These are phyloP conservation scores for Laguncularia racemosa DNA, from an alignment of 345 rosid genomes.

Conservation along the genomic window DNA sequence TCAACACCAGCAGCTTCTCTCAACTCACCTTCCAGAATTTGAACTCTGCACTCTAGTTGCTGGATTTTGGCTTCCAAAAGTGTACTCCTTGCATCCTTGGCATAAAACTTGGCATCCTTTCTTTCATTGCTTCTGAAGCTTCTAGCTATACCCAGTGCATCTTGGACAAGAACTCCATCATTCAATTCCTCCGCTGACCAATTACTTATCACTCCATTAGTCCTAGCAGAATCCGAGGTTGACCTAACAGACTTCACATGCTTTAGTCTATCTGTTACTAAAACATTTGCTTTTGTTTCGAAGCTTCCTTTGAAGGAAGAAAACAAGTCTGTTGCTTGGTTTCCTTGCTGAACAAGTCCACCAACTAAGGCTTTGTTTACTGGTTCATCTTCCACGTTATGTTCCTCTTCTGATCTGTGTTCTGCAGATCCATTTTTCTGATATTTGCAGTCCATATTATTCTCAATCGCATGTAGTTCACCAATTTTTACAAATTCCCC, in stretches of 20 bases:
- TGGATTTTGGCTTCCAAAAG: conserved; percentile 52
- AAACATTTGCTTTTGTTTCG: conserved; percentile 27
- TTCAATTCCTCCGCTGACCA: conserved; percentile 21
- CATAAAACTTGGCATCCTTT: conserved; percentile 42
- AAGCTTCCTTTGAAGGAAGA: conserved; percentile 21
- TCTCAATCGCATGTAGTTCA: conserved; percentile 4
- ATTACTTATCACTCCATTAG: conserved; percentile 33
- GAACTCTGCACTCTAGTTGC: conserved; percentile 55
- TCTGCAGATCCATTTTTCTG: conserved; percentile 11
- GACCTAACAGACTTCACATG: conserved; percentile 76
- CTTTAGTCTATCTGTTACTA: conserved; percentile 42
- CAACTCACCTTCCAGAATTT: conserved; percentile 80
- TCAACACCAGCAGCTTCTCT: conserved; percentile 87
- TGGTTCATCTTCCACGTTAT: conserved; percentile 18
- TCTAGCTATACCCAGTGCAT: conserved; percentile 21
- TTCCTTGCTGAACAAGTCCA: conserved; percentile 12
- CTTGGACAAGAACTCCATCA: conserved; percentile 23
- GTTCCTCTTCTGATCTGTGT: conserved; percentile 14
- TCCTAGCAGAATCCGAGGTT: conserved; percentile 37
- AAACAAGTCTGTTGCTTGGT: conserved; percentile 12
- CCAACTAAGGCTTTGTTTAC: conserved; percentile 12
- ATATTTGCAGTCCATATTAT: conserved; percentile 9
- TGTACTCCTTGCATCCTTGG: conserved; percentile 33
- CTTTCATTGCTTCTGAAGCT: conserved; percentile 29
- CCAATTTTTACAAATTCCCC: conserved; percentile 10